phyloP scores from a whole-genome alignment of 75 land plant species.

The Sequoiadendron giganteum region DNA sequence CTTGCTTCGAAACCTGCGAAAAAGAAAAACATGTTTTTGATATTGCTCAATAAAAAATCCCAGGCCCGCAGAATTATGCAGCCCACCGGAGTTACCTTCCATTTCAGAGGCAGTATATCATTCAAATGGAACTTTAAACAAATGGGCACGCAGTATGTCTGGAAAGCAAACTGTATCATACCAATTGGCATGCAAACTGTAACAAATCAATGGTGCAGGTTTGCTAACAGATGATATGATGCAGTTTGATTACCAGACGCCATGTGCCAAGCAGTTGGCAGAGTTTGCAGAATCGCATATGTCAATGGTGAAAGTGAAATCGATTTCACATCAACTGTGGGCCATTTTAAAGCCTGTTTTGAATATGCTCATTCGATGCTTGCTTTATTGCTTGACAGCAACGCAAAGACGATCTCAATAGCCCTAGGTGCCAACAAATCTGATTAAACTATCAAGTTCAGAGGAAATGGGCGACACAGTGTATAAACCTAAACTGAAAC shows the following conservation, averaged over 20 bases:
- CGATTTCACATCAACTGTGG: not conserved
- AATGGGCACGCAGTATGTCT: not conserved
- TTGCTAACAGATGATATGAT: not conserved
- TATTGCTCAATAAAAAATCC: too few species aligned
- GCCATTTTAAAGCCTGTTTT: not conserved
- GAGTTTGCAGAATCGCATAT: not conserved
- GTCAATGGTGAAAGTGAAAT: not conserved
- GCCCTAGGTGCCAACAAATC: not conserved
- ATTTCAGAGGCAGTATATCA: too few species aligned
- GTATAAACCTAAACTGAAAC: not conserved
- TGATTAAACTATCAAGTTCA: not conserved
- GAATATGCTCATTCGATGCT: not conserved
- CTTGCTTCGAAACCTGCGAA: constrained; percentile 82
- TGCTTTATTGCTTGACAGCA: not conserved
- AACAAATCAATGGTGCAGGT: not conserved
- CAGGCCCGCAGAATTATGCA: too few species aligned
- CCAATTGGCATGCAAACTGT: not conserved
- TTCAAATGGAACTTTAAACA: not conserved
- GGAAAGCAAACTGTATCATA: too few species aligned
- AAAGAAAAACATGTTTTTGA: not conserved
- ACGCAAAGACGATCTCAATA: too few species aligned
- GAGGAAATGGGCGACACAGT: not conserved
- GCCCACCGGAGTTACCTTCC: not conserved
- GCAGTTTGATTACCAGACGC: not conserved
- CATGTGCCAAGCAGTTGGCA: not conserved